phyloP scores from a whole-genome alignment of 2,329 filamentous ascomycete genomes.

The Tolypocladium inflatum region DNA sequence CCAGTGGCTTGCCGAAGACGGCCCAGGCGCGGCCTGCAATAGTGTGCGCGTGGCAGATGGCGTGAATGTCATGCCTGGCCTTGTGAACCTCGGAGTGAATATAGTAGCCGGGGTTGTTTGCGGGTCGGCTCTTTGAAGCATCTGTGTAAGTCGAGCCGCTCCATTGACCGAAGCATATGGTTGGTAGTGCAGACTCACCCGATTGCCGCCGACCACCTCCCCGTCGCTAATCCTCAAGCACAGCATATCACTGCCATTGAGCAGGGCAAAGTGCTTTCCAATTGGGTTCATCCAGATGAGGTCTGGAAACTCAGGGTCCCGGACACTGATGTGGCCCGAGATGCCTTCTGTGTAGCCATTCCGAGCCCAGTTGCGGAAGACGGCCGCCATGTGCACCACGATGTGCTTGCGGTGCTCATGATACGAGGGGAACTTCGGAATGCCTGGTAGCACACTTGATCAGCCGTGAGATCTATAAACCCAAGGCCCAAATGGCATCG shows the following conservation, averaged over 20 bases:
- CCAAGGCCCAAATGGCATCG: too few relatives aligned
- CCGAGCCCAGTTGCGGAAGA: slow-evolving; percentile 32
- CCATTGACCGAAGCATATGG: not conserved
- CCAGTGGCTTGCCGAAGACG: slow-evolving; percentile 52
- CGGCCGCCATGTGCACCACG: slow-evolving; percentile 54
- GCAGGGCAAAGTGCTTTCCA: slow-evolving; percentile 55
- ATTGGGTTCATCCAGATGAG: slow-evolving; percentile 65
- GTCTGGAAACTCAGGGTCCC: slow-evolving; percentile 52
- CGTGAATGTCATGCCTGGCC: slow-evolving; percentile 53
- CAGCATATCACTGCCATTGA: slow-evolving; percentile 60
- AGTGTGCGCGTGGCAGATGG: slow-evolving; percentile 62
- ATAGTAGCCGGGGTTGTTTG: slow-evolving; percentile 59
- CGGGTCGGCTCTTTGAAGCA: slow-evolving; percentile 33
- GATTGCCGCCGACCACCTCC: slow-evolving; percentile 54
- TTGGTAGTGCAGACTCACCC: slow-evolving; percentile 12
- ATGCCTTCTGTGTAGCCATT: slow-evolving; percentile 19
- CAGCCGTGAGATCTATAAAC: not conserved
- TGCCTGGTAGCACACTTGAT: slow-evolving; percentile 17
- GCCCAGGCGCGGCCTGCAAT: slow-evolving; percentile 58
- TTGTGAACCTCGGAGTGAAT: slow-evolving; percentile 63
- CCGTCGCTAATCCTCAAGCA: slow-evolving; percentile 47
- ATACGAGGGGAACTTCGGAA: slow-evolving; percentile 30
- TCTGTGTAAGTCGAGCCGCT: not conserved
- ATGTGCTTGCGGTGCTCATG: slow-evolving; percentile 49
- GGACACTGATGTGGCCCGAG: slow-evolving; percentile 52